A percentile compares a stretch with the other conserved stretches of the same genome.
Evolutionary conservation across 495 filamentous ascomycete genomes (phyloP).

Genomic region (Penicillium atrosanguineum): DNA sequence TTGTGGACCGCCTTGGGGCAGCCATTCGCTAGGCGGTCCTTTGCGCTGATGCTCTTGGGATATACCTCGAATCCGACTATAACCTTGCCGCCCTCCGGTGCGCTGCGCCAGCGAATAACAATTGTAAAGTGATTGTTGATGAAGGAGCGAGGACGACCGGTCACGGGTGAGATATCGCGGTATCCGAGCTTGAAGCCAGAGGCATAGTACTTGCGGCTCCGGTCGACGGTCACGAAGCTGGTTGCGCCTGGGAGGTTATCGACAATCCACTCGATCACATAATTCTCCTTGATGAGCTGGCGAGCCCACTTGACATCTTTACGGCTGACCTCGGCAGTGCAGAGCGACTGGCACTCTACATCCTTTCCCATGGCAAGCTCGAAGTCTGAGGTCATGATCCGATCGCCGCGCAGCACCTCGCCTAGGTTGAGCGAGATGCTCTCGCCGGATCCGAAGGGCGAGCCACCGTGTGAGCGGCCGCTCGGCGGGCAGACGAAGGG

Average conservation of each 20-base stretch:
- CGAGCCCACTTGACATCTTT: conserved; percentile 67
- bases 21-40: conserved; percentile 57
- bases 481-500: conserved; percentile 88
- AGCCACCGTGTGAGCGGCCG: conserved; percentile 63
- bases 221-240: conserved; percentile 88
- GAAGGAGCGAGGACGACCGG: conserved; percentile 66
- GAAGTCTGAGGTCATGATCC: conserved; percentile 87
- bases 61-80: conserved; percentile 94
- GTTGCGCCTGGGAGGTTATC: conserved; percentile 94
- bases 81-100: conserved; percentile 74
- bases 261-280: conserved; percentile 94
- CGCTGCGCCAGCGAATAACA: conserved; percentile 77
- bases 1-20: conserved; percentile 67
- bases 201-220: conserved; percentile 86
- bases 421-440: conserved; percentile 88
- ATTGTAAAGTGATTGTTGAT: conserved; percentile 93
- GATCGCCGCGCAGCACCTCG: conserved; percentile 87
- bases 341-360: conserved; percentile 72
- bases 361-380: conserved; percentile 80
- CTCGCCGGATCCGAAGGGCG: conserved; percentile 73
- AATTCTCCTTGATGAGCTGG: conserved; percentile 75
- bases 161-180: conserved; percentile 60
- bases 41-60: conserved; percentile 74
- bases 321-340: conserved; percentile 62
- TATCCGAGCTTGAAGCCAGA: conserved; percentile 93